phyloP scores from a whole-genome alignment of 106 monocot species.

The Triglochin maritima region DNA sequence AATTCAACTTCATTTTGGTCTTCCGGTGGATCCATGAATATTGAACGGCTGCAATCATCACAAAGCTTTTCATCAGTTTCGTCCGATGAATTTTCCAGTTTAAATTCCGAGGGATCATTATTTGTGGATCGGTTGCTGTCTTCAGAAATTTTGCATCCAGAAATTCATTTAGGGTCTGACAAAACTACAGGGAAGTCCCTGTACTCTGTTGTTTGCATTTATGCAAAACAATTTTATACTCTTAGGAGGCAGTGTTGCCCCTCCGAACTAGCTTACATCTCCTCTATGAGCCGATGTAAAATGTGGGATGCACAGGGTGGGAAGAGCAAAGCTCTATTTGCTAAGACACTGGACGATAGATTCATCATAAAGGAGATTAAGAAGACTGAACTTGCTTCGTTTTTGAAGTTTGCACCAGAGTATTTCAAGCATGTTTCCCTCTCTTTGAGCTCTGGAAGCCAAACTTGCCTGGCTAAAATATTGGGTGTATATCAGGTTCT shows the following conservation, averaged over 20 bases:
- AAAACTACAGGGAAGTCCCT: conserved; percentile 43
- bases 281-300: conserved; percentile 73
- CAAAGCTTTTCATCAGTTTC: conserved; percentile 30
- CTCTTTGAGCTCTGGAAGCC: conserved; percentile 63
- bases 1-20: conserved; percentile 32
- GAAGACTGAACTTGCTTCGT: conserved; percentile 81
- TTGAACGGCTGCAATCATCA: conserved; percentile 24
- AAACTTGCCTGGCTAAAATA: conserved; percentile 93
- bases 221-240: conserved; percentile 65
- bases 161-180: conserved; percentile 27
- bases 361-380: conserved; percentile 96
- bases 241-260: conserved; percentile 76
- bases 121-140: conserved; percentile 28
- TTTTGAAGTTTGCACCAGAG: conserved; percentile 76
- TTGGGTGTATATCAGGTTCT: conserved; percentile 88
- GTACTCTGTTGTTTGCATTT: conserved; percentile 61
- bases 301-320: conserved; percentile 99
- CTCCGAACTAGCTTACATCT: conserved; percentile 77
- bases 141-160: conserved; percentile 49
- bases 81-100: conserved; percentile 36
- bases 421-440: conserved; percentile 67
- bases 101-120: conserved; percentile 23
- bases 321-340: conserved; percentile 92
- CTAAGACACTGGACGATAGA: conserved; percentile 92
- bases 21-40: conserved; percentile 25